phyloP scores from a whole-genome alignment of 495 filamentous ascomycete species.

The Jackrogersella minutella region DNA sequence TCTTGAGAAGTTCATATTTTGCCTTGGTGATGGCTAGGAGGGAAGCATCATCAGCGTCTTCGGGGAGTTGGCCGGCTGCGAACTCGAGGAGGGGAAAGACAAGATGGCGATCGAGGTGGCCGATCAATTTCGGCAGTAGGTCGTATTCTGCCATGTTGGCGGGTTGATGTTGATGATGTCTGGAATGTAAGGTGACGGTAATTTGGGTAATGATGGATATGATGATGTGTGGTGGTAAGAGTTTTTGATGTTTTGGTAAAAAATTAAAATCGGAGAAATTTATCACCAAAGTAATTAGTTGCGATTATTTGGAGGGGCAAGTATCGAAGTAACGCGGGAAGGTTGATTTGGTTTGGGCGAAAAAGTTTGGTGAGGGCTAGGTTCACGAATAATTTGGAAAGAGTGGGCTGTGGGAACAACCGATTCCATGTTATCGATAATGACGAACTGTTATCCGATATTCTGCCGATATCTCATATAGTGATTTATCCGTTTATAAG shows the following conservation, averaged over 20 bases:
- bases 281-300: constrained; percentile 8
- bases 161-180: constrained; percentile 21
- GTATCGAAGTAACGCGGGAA: no score
- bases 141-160: constrained; percentile 79
- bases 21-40: constrained; percentile 76
- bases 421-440: constrained; percentile 13
- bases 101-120: constrained; percentile 93
- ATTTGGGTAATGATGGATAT: background rate
- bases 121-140: constrained; percentile 85
- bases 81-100: constrained; percentile 95
- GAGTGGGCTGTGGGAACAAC: constrained; percentile 29
- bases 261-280: constrained; percentile 26
- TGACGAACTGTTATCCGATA: constrained; percentile 3
- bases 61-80: constrained; percentile 62
- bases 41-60: constrained; percentile 65
- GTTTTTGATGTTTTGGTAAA: background rate
- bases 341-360: no score
- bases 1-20: constrained; percentile 91
- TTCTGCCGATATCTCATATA: constrained; percentile 15
- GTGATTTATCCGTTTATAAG: background rate
- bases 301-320: constrained; percentile 33
- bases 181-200: background rate
- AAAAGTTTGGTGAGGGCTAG: constrained; percentile 4
- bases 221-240: constrained; percentile 3
- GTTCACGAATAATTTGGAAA: constrained; percentile 27